phyloP scores from a whole-genome alignment of 805 yeast species.

The Vanderwaltozyma tropicalis region DNA sequence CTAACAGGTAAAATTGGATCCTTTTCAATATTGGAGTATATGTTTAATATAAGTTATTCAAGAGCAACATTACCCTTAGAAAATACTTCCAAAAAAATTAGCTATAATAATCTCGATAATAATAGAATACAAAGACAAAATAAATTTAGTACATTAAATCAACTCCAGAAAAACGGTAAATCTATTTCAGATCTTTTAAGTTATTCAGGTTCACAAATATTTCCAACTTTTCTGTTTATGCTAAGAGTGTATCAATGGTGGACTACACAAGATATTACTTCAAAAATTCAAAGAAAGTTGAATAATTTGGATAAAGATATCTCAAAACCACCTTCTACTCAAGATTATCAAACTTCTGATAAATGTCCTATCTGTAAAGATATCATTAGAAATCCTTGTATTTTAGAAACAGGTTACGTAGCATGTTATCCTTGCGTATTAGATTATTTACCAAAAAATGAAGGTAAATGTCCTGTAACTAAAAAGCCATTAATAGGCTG shows the following conservation, averaged over 20 bases:
- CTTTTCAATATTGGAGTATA: constrained; percentile 48
- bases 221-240: constrained; percentile 74
- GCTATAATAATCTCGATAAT: constrained; percentile 6
- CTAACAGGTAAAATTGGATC: constrained; percentile 57
- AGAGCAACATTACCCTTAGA: constrained; percentile 21
- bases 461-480: constrained; percentile 70
- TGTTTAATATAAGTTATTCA: constrained; percentile 56
- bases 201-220: constrained; percentile 36
- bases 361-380: constrained; percentile 64
- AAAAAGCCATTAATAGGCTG: constrained; percentile 66
- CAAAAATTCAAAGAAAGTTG: constrained; percentile 41
- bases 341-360: constrained; percentile 4
- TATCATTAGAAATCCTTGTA: constrained; percentile 64
- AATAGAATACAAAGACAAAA: constrained; percentile 26
- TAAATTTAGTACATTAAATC: constrained; percentile 21
- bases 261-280: constrained; percentile 65
- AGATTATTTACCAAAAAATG: constrained; percentile 42
- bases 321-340: constrained; percentile 10
- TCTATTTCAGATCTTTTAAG: constrained; percentile 8
- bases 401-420: constrained; percentile 84
- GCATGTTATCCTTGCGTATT: constrained; percentile 83
- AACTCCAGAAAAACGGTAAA: constrained; percentile 5
- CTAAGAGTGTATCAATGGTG: constrained; percentile 91
- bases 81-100: not conserved
- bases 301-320: constrained; percentile 38